Conservation (phyloP, 495 filamentous ascomycete genomes). For the Neurospora sp. region DNA sequence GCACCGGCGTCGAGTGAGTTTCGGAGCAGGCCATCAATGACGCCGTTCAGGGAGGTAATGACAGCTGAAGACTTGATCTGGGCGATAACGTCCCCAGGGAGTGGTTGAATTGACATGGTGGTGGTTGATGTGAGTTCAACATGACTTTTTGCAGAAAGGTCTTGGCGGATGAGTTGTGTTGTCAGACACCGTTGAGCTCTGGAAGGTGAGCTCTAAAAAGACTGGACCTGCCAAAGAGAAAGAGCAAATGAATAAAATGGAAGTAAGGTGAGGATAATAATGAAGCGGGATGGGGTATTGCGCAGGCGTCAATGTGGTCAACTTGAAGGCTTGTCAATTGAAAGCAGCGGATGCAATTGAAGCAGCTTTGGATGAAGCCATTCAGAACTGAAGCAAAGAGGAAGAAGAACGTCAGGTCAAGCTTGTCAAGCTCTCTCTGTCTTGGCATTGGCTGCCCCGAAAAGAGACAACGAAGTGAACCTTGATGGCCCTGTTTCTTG, state of each 20-base stretch:
- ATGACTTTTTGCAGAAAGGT: constrained; percentile 4
- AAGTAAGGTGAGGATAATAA: background rate
- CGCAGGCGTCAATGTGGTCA: background rate
- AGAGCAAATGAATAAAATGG: background rate
- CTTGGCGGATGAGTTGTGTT: background rate
- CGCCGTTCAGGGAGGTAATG: constrained; percentile 65
- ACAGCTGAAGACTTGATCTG: constrained; percentile 79
- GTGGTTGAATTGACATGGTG: constrained; percentile 53
- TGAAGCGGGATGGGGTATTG: background rate
- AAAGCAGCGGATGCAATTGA: background rate
- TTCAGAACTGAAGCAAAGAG: background rate
- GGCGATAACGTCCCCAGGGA: constrained; percentile 67
- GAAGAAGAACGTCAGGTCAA: background rate
- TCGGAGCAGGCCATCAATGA: constrained; percentile 63
- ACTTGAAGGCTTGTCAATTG: background rate
- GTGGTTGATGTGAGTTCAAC: background rate
- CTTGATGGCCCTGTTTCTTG: background rate
- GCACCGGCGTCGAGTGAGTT: constrained; percentile 82
- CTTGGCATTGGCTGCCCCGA: background rate
- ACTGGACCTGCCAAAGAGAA: background rate
- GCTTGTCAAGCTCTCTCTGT: background rate
- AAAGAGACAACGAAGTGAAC: background rate
- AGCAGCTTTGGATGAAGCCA: background rate
- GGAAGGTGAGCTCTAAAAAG: background rate
- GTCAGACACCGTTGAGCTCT: background rate